Base-by-base conservation (phyloP, 345 rosid species). In the Nasturtium officinale region DNA sequence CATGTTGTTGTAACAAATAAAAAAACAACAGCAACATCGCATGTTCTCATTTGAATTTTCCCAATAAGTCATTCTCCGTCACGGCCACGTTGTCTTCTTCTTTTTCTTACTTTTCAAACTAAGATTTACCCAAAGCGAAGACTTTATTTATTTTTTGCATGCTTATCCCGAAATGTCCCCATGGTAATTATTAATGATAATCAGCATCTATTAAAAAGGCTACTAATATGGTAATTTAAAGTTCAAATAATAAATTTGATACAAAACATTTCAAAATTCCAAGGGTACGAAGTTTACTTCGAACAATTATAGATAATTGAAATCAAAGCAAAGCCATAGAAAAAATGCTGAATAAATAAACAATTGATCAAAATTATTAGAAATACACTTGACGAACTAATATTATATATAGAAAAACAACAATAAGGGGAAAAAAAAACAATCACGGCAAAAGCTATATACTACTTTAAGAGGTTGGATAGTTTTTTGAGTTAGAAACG, bases 401-500 rank as follows among this genome's bases (percentile, higher is more conserved):
- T 3, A 53, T 9, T 15, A 45, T 33, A 30, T 15, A 45, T 25
- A 30, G 50, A 74, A 57, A 53, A 38, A 46, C 26, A 63, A 63
- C 79, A 62, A 67, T 35, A 61, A 66, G 66, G 15, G 7, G 10
- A 50, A 20, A 6, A 59, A n/a, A 8, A 42, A 25, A 23, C 13
- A 40, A 61, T 23, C 35, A 61, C 8, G 35, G 9, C 46, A 54
- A 61, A 76, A 54, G 71, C 47, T 77, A 77, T 77, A 64, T 71
- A 70, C 80, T 76, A 61, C 21, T 70, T 54, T 32, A 18, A 33
- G 28, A 42, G 52, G n/a, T 26, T 20, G 42, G 20, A 51, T 37
- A 10, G 51, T 21, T 45, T 45, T 42, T 52, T n/a, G 17, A 42
- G 10, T 77, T 74, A 96, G 80, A 85, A 96, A 80, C 99, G 97